Base-by-base conservation (phyloP, 176 grass and related monocot genomes). In the Hyparrhenia diplandra region DNA sequence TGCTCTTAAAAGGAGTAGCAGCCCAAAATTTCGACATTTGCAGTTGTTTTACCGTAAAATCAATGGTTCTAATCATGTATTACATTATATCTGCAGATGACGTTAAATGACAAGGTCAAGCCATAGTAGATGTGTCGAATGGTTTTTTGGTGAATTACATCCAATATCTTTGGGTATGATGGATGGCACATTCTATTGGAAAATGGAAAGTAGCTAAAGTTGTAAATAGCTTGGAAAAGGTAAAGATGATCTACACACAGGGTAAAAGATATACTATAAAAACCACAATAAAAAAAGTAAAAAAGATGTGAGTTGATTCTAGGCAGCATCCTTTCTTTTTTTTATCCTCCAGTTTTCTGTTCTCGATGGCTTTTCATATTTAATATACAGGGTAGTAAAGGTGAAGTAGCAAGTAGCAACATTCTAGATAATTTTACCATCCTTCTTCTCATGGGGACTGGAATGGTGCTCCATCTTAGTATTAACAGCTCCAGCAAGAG, bases 391-490 rank as follows among this genome's bases (percentile, higher is more conserved):
- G 17, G 5, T 30, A 82, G 16, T 12, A 64, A 72, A 54, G 6
- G 6, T 3, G 18, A 85, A 80, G 62, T 64, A 25, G 4, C 6
- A 18, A 80, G 62, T 70, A 24, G 4, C 6, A n/a, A n/a, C 9
- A 13, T 4, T 23, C 64, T 20, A 27, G 68, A 73, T 14, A 77
- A 82, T 59, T 67, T 79, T 82, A 94, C 89, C 84, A 55, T 51
- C 58, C 43, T 80, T 83, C 67, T 89, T 91, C 68, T 6, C 25
- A 6, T 28, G 51, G 65, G 80, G 67, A 68, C 76, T 80, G 61
- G 72, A 80, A 68, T 93, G 51, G 12, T 83, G 40, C 41, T 96
- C 88, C 60, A 93, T 85, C 32, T 88, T 90, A 18, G 64, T 47
- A 71, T 93, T 86, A 40, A 97, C 75, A 51, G 89, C 45, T 25